Conservation (phyloP, 768 basidiomycete species). For the Amanita inopinata region DNA sequence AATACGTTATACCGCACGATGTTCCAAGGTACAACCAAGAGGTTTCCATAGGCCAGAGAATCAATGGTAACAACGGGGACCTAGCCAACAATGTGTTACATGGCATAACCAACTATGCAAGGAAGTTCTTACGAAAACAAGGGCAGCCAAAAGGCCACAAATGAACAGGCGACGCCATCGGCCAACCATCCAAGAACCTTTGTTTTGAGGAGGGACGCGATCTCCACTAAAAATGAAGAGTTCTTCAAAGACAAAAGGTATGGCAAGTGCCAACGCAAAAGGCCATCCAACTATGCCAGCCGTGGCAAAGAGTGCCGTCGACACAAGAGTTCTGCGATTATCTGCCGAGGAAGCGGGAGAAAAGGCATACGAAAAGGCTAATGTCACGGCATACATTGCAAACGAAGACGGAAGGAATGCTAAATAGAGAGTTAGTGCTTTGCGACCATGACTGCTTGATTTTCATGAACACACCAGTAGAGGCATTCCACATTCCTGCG, state of each 20-base stretch:
- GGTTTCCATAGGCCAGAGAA: slow-evolving; percentile 75
- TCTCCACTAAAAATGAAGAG: slow-evolving; percentile 72
- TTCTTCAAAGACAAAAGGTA: slow-evolving; percentile 90
- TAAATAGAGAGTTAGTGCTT: slow-evolving; percentile 20
- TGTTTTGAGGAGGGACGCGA: slow-evolving; percentile 35
- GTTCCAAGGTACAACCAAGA: slow-evolving; percentile 82
- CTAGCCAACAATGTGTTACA: slow-evolving; percentile 29
- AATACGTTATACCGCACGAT: slow-evolving; percentile 93
- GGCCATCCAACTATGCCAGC: slow-evolving; percentile 96
- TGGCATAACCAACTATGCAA: neutral
- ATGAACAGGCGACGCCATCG: slow-evolving; percentile 51
- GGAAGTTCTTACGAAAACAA: slow-evolving; percentile 50
- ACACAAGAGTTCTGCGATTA: slow-evolving; percentile 46
- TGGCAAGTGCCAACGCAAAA: slow-evolving; percentile 76
- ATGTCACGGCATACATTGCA: slow-evolving; percentile 79
- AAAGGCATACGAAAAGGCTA: slow-evolving; percentile 67
- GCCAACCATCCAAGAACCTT: slow-evolving; percentile 43
- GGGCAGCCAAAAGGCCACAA: slow-evolving; percentile 42
- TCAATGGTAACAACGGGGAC: slow-evolving; percentile 79
- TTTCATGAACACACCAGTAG: slow-evolving; percentile 47
- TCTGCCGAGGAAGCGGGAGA: slow-evolving; percentile 46
- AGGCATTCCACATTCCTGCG: slow-evolving; percentile 93
- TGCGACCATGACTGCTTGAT: slow-evolving; percentile 6
- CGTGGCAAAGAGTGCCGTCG: slow-evolving; percentile 63
- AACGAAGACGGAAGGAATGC: slow-evolving; percentile 95